These are phyloP conservation scores for Circinella minor DNA, from an alignment of 371 early-diverging fungal species.

Conservation along the genomic window DNA sequence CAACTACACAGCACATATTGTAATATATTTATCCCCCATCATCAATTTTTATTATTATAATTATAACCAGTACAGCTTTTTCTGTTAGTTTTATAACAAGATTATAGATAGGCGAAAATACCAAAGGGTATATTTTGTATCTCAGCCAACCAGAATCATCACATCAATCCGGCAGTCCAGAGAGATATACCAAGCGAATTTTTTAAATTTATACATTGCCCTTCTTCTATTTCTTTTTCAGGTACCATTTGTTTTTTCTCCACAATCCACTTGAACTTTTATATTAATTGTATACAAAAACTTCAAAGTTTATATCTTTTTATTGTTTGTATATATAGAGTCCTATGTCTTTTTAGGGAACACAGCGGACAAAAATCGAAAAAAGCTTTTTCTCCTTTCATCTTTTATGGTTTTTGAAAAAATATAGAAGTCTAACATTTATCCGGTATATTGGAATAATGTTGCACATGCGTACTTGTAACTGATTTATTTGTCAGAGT, in stretches of 20 bases:
- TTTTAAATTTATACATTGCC: not conserved
- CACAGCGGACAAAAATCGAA: not conserved
- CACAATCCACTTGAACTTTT: too few species aligned
- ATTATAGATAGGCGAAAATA: not conserved
- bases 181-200: not conserved
- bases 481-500: too few species aligned
- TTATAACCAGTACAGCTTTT: not conserved
- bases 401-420: not conserved
- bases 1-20: too few species aligned
- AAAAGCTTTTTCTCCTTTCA: not conserved
- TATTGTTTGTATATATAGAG: too few species aligned
- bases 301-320: too few species aligned
- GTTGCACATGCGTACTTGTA: too few species aligned
- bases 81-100: not conserved
- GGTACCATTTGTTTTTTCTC: too few species aligned
- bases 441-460: not conserved
- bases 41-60: not conserved
- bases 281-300: too few species aligned
- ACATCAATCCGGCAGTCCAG: not conserved
- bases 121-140: not conserved
- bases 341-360: too few species aligned
- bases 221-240: not conserved
- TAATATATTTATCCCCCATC: too few species aligned
- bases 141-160: conserved; percentile 3
- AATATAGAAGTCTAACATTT: not conserved